Percentiles rank a stretch among this genome's conserved stretches.
These are phyloP conservation scores for Syncephalis fuscata DNA, from an alignment of 371 early-diverging fungal species.

Conservation along the genomic window DNA sequence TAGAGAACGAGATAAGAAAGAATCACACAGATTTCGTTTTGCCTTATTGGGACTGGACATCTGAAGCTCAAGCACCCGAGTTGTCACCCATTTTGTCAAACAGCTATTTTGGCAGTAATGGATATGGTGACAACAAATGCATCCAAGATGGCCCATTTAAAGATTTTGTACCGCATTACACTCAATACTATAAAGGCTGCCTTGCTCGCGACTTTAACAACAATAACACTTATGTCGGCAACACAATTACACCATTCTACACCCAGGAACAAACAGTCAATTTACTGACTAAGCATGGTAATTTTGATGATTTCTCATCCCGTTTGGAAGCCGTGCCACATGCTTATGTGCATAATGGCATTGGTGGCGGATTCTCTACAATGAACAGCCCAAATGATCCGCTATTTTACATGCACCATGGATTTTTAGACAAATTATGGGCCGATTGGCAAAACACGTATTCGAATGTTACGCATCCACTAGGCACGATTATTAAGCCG, in stretches of 20 bases:
- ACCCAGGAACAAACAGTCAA: too few species aligned
- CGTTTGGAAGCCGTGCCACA: slow-evolving; percentile 25
- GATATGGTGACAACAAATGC: slow-evolving; percentile 4
- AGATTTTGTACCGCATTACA: slow-evolving; percentile 1
- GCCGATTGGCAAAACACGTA: slow-evolving; percentile 17
- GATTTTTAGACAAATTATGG: slow-evolving; percentile 28
- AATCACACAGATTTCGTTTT: slow-evolving; percentile 5
- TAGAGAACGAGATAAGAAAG: slow-evolving; percentile 9
- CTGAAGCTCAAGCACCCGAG: slow-evolving; percentile 7
- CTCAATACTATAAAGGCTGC: slow-evolving; percentile 7
- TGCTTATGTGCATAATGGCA: slow-evolving; percentile 19
- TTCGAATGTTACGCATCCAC: too few species aligned
- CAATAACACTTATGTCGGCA: too few species aligned
- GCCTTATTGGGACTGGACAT: slow-evolving; percentile 20
- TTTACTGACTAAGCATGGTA: too few species aligned
- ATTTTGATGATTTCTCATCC: slow-evolving; percentile 15
- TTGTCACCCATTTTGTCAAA: slow-evolving; percentile 1
- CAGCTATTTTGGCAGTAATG: slow-evolving; percentile 8
- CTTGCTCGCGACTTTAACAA: slow-evolving; percentile 7
- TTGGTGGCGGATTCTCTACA: slow-evolving; percentile 29
- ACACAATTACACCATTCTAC: too few species aligned
- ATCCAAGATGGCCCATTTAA: slow-evolving; percentile 4
- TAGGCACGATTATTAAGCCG: too few species aligned
- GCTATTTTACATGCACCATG: slow-evolving; percentile 27
- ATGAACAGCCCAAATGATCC: slow-evolving; percentile 24